Conservation (phyloP, 148 eudicot species). For the Cornus suecica region DNA sequence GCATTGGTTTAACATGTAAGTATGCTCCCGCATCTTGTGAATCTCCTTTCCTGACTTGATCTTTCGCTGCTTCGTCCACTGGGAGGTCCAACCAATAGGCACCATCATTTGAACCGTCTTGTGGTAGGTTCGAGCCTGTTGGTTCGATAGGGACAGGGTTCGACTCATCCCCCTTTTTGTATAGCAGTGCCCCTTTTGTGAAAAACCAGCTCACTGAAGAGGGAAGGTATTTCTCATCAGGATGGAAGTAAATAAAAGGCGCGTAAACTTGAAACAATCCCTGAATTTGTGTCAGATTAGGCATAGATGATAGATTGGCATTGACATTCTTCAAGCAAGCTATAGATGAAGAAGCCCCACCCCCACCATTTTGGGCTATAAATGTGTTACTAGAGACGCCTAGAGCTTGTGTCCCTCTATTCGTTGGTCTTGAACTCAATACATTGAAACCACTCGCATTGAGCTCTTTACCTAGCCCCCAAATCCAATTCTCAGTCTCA, state of each 20-base stretch:
- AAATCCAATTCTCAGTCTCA: conserved; percentile 22
- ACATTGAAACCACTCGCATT: conserved; percentile 3
- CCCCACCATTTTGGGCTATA: conserved; percentile 13
- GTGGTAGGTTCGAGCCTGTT: conserved; percentile 26
- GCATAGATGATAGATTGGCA: conserved; percentile 22
- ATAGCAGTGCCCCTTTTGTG: conserved; percentile 21
- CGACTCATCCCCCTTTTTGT: conserved; percentile 24
- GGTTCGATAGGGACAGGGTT: conserved; percentile 14
- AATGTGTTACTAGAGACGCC: conserved; percentile 14
- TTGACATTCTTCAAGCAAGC: conserved; percentile 21
- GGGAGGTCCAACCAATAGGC: conserved; percentile 31
- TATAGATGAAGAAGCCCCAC: not conserved
- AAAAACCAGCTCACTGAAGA: conserved; percentile 31
- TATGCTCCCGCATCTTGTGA: conserved; percentile 21
- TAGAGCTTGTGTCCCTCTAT: conserved; percentile 9
- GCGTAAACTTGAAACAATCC: conserved; percentile 23
- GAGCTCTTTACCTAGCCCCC: conserved; percentile 15
- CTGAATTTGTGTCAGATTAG: conserved; percentile 23
- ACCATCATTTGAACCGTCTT: conserved; percentile 29
- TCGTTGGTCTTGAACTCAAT: conserved; percentile 12
- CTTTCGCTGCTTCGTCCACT: conserved; percentile 5
- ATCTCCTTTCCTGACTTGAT: conserved; percentile 20
- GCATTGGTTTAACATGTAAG: conserved; percentile 26
- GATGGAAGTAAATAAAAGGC: conserved; percentile 30
- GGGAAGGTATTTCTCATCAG: conserved; percentile 26